These are phyloP conservation scores for Heliosperma pusillum DNA, from an alignment of 148 eudicot species.

Conservation along the genomic window DNA sequence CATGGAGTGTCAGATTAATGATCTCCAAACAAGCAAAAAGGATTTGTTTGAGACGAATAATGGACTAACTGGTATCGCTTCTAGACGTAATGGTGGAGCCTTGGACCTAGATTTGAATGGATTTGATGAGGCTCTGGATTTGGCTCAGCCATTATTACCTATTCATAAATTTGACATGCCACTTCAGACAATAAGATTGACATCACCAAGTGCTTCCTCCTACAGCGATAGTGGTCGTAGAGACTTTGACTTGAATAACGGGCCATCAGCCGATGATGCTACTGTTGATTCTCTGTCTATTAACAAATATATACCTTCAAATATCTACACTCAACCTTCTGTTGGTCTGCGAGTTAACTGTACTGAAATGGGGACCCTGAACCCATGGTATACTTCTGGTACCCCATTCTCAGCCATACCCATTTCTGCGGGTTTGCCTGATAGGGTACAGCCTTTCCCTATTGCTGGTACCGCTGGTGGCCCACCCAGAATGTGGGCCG, in stretches of 20 bases:
- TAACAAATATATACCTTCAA: conserved; percentile 38
- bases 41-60: conserved; percentile 4
- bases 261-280: conserved; percentile 63
- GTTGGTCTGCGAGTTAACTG: conserved; percentile 26
- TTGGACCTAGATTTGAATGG: conserved; percentile 77
- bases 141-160: conserved; percentile 34
- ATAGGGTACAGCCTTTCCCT: conserved; percentile 55
- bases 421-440: conserved; percentile 50
- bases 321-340: conserved; percentile 34
- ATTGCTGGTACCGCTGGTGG: conserved; percentile 38
- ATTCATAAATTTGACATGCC: conserved; percentile 25
- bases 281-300: conserved; percentile 26
- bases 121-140: conserved; percentile 60
- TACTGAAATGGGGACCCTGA: conserved; percentile 20
- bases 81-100: conserved; percentile 37
- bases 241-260: conserved; percentile 78
- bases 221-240: conserved; percentile 44
- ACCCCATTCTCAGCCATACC: conserved; percentile 48
- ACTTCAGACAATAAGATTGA: conserved; percentile 20
- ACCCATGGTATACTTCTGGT: conserved; percentile 60
- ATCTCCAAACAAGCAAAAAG: conserved; percentile 25
- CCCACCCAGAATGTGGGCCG: conserved; percentile 55
- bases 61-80: conserved; percentile 2
- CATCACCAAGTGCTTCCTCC: conserved; percentile 34
- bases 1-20: conserved; percentile 38